Conservation (phyloP, 2,329 filamentous ascomycete species). For the Aspergillus fischeri region DNA sequence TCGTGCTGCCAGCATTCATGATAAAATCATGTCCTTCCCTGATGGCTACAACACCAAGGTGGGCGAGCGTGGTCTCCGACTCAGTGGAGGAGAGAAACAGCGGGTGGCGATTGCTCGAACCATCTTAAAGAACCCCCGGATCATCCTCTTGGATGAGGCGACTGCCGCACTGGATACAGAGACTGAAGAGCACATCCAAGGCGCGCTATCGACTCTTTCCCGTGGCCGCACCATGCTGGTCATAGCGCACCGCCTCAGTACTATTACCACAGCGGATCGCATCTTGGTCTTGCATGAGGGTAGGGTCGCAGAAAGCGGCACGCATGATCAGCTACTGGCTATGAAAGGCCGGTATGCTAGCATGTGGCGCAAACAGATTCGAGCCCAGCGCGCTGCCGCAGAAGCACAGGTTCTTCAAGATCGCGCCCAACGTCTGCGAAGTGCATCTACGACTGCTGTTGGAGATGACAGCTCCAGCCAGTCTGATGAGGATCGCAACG, state of each 20-base stretch:
- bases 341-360: slow-evolving; percentile 70
- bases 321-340: slow-evolving; percentile 69
- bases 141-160: slow-evolving; percentile 90
- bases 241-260: slow-evolving; percentile 86
- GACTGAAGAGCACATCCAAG: slow-evolving; percentile 89
- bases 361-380: slow-evolving; percentile 88
- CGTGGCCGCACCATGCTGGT: slow-evolving; percentile 87
- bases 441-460: slow-evolving; percentile 34
- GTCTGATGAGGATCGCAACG: slow-evolving; percentile 44
- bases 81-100: slow-evolving; percentile 91
- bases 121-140: slow-evolving; percentile 84
- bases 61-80: slow-evolving; percentile 78
- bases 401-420: slow-evolving; percentile 50
- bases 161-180: slow-evolving; percentile 88
- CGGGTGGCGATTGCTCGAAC: slow-evolving; percentile 90
- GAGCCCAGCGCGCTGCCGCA: slow-evolving; percentile 66
- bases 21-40: slow-evolving; percentile 84
- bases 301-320: slow-evolving; percentile 72
- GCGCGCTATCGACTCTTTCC: slow-evolving; percentile 75
- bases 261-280: slow-evolving; percentile 80
- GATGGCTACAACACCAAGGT: slow-evolving; percentile 87
- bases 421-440: slow-evolving; percentile 40
- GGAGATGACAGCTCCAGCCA: slow-evolving; percentile 47
- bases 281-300: slow-evolving; percentile 76
- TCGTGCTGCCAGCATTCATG: slow-evolving; percentile 82